Conservation (phyloP, 2,329 filamentous ascomycete species). For the Xylaria sp. region DNA sequence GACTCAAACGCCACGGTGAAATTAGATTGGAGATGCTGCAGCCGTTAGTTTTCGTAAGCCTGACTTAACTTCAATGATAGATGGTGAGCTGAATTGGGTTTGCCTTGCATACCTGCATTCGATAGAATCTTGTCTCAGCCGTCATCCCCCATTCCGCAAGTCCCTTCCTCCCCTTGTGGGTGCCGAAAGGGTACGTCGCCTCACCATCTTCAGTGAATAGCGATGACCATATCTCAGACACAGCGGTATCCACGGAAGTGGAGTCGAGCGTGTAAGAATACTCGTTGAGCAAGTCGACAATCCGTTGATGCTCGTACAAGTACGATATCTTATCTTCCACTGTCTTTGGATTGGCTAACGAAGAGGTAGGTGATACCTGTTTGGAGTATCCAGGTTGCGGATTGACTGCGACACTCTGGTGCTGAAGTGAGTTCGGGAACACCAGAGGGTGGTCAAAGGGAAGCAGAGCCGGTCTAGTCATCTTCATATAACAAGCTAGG, state of each 20-base stretch:
- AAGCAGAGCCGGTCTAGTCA: slow-evolving; percentile 9
- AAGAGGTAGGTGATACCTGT: not conserved
- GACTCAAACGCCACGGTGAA: slow-evolving; percentile 12
- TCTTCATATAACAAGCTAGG: slow-evolving; percentile 1
- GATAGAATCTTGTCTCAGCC: slow-evolving; percentile 12
- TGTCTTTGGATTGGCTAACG: slow-evolving; percentile 2
- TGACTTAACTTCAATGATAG: not conserved
- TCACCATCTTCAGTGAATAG: slow-evolving; percentile 15
- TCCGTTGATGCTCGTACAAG: slow-evolving; percentile 14
- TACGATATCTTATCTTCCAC: slow-evolving; percentile 8
- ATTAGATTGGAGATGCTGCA: slow-evolving; percentile 17
- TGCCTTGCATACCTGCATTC: slow-evolving; percentile 10
- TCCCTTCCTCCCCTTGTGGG: slow-evolving; percentile 11
- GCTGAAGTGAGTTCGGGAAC: slow-evolving; percentile 3
- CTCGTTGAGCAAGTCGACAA: slow-evolving; percentile 11
- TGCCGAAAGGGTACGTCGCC: slow-evolving; percentile 14
- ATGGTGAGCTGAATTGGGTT: not conserved
- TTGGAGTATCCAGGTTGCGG: slow-evolving; percentile 15
- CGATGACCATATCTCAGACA: slow-evolving; percentile 7
- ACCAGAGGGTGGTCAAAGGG: slow-evolving; percentile 15
- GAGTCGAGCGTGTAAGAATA: slow-evolving; percentile 7
- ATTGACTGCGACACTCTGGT: slow-evolving; percentile 8
- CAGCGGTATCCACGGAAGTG: slow-evolving; percentile 5
- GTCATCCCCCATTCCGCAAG: slow-evolving; percentile 13
- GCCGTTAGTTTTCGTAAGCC: not conserved